phyloP scores from a whole-genome alignment of 2,329 filamentous ascomycete genomes.

The Ophiostoma novo-ulmi region DNA sequence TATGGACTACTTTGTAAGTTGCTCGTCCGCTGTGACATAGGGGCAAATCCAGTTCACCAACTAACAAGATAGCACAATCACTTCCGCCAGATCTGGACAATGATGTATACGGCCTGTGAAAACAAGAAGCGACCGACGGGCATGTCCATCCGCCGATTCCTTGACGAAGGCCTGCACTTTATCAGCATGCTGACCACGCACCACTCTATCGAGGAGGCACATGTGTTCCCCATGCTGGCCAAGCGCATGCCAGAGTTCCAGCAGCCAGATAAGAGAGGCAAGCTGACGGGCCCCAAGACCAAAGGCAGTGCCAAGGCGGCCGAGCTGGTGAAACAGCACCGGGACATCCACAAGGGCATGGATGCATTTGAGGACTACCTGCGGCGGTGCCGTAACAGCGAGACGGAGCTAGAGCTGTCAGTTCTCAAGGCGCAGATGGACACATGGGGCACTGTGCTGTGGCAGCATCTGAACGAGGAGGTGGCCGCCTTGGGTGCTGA shows the following conservation, averaged over 20 bases:
- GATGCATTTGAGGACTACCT: conserved; percentile 64
- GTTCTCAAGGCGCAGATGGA: conserved; percentile 70
- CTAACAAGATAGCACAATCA: conserved; percentile 57
- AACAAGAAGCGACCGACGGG: conserved; percentile 53
- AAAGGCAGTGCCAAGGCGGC: conserved; percentile 39
- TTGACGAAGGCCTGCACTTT: conserved; percentile 64
- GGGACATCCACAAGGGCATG: conserved; percentile 70
- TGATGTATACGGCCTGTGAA: conserved; percentile 61
- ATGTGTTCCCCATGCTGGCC: conserved; percentile 75
- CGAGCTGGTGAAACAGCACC: conserved; percentile 68
- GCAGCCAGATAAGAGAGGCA: conserved; percentile 31
- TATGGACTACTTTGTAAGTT: conserved; percentile 66
- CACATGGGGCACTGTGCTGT: conserved; percentile 69
- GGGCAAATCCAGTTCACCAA: neutral
- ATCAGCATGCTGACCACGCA: conserved; percentile 65
- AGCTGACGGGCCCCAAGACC: neutral
- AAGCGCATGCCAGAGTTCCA: conserved; percentile 73
- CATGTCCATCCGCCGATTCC: conserved; percentile 64
- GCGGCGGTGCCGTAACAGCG: conserved; percentile 54
- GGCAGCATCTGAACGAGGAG: conserved; percentile 80
- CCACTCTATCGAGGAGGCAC: conserved; percentile 75
- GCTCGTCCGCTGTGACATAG: neutral
- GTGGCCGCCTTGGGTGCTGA: conserved; percentile 72
- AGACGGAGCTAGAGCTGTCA: conserved; percentile 52
- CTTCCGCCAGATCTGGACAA: conserved; percentile 69